A percentile compares a stretch with the other conserved stretches of the same genome.
Evolutionary conservation across 2,329 filamentous ascomycete genomes (phyloP).

Genomic region (Neofusicoccum umdonicola): DNA sequence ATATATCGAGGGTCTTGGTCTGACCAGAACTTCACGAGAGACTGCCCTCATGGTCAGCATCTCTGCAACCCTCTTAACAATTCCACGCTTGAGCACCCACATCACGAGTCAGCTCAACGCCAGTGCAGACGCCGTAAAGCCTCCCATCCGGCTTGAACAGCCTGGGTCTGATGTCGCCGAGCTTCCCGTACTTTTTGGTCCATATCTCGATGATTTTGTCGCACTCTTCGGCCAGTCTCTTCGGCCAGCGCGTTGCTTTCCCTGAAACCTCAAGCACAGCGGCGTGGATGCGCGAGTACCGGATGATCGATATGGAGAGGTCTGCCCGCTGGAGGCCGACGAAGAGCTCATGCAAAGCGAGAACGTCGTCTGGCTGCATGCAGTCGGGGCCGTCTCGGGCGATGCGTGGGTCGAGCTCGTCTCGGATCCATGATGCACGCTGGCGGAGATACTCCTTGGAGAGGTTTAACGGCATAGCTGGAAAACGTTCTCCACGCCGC

Average conservation of each 20-base stretch:
- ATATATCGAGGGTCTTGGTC: conserved; percentile 31
- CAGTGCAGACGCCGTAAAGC: conserved; percentile 41
- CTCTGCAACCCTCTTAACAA: not conserved
- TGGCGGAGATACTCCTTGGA: conserved; percentile 28
- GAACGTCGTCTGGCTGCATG: conserved; percentile 43
- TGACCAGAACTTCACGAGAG: conserved; percentile 34
- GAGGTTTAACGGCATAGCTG: not conserved
- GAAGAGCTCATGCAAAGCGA: conserved; percentile 45
- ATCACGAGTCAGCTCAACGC: conserved; percentile 38
- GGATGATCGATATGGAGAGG: conserved; percentile 36
- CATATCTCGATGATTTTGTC: conserved; percentile 42
- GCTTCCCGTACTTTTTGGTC: conserved; percentile 37
- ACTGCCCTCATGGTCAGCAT: conserved; percentile 21
- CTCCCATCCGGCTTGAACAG: conserved; percentile 45
- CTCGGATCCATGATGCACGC: conserved; percentile 46
- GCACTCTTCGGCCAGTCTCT: conserved; percentile 43
- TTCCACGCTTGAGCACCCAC: conserved; percentile 28
- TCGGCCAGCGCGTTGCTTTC: conserved; percentile 48
- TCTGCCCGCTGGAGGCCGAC: conserved; percentile 15
- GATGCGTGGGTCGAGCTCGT: conserved; percentile 46
- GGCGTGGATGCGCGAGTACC: conserved; percentile 46
- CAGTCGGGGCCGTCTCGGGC: conserved; percentile 45
- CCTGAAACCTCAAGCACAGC: conserved; percentile 45
- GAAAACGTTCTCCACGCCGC: not conserved
- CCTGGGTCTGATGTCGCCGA: conserved; percentile 39